Evolutionary conservation across 2,329 filamentous ascomycete species (phyloP).

Genomic region (Botrytis porri): DNA sequence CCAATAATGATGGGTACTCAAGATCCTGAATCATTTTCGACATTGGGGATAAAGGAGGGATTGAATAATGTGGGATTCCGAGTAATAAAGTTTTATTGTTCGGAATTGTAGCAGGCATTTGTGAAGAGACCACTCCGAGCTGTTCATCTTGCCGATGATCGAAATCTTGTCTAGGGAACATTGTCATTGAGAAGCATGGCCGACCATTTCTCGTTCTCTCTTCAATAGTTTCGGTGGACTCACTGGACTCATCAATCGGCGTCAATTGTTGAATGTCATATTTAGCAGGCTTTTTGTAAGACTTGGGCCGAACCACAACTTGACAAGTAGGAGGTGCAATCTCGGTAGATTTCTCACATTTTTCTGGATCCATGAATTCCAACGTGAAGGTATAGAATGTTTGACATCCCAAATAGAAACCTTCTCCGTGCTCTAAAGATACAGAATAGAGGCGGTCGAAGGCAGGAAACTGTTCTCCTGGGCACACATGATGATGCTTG

Average conservation of each 20-base stretch:
- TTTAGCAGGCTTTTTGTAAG: conserved; percentile 9
- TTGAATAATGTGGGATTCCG: no score
- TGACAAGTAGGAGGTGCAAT: background rate
- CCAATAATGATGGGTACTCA: background rate
- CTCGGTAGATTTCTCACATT: background rate
- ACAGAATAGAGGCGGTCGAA: background rate
- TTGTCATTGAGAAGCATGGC: background rate
- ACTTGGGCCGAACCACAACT: background rate
- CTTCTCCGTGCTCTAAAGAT: conserved; percentile 7
- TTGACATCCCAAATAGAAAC: conserved; percentile 5
- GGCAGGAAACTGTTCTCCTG: background rate
- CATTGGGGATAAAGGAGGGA: background rate
- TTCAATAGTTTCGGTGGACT: background rate
- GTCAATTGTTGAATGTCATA: conserved; percentile 4
- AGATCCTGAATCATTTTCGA: conserved; percentile 2
- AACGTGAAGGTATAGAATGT: conserved; percentile 11
- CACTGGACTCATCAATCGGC: background rate
- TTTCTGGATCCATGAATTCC: background rate
- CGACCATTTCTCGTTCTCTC: background rate
- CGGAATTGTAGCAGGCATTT: background rate
- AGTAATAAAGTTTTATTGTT: background rate
- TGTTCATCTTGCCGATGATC: background rate
- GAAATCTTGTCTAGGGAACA: no score
- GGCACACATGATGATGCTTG: background rate
- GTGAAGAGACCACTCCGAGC: background rate